These are phyloP conservation scores for Leptographium lundbergii DNA, from an alignment of 2,329 filamentous ascomycete genomes.

Conservation along the genomic window DNA sequence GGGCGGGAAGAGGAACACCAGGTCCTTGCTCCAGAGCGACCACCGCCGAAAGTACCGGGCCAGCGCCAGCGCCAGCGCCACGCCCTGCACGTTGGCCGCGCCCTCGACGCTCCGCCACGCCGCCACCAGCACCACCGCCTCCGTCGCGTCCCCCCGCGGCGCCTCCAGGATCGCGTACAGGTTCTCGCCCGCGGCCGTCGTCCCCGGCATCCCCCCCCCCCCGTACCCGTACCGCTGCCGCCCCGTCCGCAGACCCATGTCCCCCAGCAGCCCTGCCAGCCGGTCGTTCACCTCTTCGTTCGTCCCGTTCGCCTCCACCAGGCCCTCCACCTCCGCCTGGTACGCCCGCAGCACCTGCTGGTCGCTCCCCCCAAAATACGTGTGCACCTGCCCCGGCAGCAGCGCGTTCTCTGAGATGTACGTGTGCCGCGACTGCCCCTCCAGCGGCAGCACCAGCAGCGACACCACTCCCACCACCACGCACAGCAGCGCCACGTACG, in stretches of 20 bases:
- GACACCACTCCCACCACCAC: conserved; percentile 77
- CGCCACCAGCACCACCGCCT: conserved; percentile 86
- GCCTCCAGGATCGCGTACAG: conserved; percentile 88
- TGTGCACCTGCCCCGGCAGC: conserved; percentile 90
- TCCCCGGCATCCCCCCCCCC: conserved; percentile 23
- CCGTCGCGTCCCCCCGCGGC: conserved; percentile 87
- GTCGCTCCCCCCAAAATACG: conserved; percentile 93
- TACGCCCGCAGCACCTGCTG: conserved; percentile 91
- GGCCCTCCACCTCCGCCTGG: conserved; percentile 62
- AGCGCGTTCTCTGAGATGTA: conserved; percentile 98
- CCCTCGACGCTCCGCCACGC: conserved; percentile 76
- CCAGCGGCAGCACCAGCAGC: conserved; percentile 78
- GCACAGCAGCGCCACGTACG: conserved; percentile 76
- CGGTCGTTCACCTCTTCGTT: conserved; percentile 54
- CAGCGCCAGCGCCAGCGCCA: conserved; percentile 74
- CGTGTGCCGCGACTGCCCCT: conserved; percentile 81
- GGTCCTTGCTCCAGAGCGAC: conserved; percentile 98
- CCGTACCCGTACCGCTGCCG: conserved; percentile 78
- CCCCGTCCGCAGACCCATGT: conserved; percentile 74
- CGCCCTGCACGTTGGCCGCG: conserved; percentile 72
- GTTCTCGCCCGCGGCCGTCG: conserved; percentile 77
- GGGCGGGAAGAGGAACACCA: conserved; percentile 78
- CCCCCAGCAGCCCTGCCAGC: conserved; percentile 62
- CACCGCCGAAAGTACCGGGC: conserved; percentile 94
- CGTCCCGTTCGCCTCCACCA: conserved; percentile 33